Evolutionary conservation across 2,329 filamentous ascomycete species (phyloP).

Genomic region (Verticillium zaregamsianum): DNA sequence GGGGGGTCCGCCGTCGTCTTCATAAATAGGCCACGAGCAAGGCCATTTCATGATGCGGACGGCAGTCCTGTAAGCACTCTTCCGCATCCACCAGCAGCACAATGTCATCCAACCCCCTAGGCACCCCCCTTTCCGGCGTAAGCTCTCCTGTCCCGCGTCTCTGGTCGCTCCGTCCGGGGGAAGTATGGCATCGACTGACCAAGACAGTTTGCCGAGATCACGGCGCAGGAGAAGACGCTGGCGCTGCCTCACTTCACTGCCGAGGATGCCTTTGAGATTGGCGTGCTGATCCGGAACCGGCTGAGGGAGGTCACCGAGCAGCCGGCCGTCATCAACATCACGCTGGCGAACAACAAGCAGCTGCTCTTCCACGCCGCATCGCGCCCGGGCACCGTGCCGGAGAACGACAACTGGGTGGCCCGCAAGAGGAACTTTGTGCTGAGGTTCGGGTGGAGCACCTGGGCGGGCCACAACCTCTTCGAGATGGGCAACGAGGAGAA

Average conservation of each 20-base stretch:
- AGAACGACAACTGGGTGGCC: constrained; percentile 8
- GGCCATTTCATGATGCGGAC: too few relatives aligned
- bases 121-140: not conserved
- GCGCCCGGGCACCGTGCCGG: constrained; percentile 5
- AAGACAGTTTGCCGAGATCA: constrained; percentile 5
- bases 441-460: constrained; percentile 6
- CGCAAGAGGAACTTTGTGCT: constrained; percentile 7
- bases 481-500: constrained; percentile 6
- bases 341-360: constrained; percentile 7
- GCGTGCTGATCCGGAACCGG: constrained; percentile 5
- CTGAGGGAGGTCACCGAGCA: constrained; percentile 5
- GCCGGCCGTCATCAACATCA: constrained; percentile 5
- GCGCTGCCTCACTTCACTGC: constrained; percentile 4
- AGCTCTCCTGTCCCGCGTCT: not conserved
- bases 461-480: constrained; percentile 7
- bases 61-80: not conserved
- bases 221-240: constrained; percentile 3
- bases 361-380: constrained; percentile 7
- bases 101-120: not conserved
- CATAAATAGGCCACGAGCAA: too few relatives aligned
- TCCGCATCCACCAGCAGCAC: not conserved
- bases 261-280: constrained; percentile 7
- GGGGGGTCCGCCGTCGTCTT: too few relatives aligned
- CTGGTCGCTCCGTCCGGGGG: too few relatives aligned
- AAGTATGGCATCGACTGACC: not conserved